Evolutionary conservation across 495 filamentous ascomycete genomes (phyloP), one percentile per base, ranked within the genome.

Genomic region (Penicillium daleae): DNA sequence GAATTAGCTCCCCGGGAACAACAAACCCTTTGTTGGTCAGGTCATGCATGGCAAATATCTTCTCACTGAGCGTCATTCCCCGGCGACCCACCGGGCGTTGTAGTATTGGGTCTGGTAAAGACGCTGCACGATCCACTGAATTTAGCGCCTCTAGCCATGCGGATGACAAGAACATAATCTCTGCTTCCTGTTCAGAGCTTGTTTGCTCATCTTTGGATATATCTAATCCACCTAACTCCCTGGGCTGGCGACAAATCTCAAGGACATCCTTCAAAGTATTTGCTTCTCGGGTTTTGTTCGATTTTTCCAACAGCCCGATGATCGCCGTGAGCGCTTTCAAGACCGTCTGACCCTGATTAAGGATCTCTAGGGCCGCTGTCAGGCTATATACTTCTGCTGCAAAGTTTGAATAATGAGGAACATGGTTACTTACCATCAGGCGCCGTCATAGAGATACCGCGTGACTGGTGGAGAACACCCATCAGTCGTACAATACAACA

Each of bases 11-110:
- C 4, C 78, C 78, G 2, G 78, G 66, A 33, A 57, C 19, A 15
- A 81, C 74, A 37, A 59, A 71, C 1, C 73, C 77, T 32, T 68
- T 67, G 9, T 69, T 33, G 2, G 66, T 8, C 57, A 78, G 56
- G 55, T 78, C 78, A 61, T 79, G 77, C 40, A 67, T 57, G 0
- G 77, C 78, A 59, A 81, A 75, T 13, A 81, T 76, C 57, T 81
- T 80, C 57, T 79, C 77, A 8, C 73, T 69, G 7, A 80, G 44
- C 0, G 74, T 80, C 78, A 81, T 81, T 9, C 67, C 71, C 31
- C 22, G n/a, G n/a, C 27, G 40, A 19, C 40, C 40, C 10, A 22
- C 19, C 0, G 40, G 40, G 2, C 40, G 40, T 21, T 3, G 8
- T 44, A 0, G n/a, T 4, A 44, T 44, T 2, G 40, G 40, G 2